A percentile compares a stretch with the other conserved stretches of the same genome.
Evolutionary conservation across 2,329 filamentous ascomycete genomes (phyloP).

Genomic region (Apiospora kogelbergensis): DNA sequence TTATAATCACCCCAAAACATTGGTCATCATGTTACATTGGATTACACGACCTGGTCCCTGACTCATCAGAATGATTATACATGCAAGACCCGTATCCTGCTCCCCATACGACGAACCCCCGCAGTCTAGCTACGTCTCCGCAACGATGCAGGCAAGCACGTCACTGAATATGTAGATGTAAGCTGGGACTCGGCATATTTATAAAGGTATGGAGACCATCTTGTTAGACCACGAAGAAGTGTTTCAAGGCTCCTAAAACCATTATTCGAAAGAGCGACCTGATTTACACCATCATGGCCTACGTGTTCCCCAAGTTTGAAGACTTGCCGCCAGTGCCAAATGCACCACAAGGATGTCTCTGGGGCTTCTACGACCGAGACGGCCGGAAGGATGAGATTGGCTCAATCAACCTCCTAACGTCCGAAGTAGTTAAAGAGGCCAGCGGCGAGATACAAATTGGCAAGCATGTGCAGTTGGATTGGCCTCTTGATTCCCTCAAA

Average conservation of each 20-base stretch:
- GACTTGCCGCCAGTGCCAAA: background rate
- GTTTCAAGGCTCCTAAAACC: background rate
- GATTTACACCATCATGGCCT: background rate
- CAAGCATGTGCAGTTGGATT: background rate
- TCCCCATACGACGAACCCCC: background rate
- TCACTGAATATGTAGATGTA: background rate
- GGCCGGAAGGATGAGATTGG: background rate
- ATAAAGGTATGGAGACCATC: background rate
- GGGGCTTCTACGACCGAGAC: background rate
- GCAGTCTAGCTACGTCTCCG: background rate
- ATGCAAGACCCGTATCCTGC: background rate
- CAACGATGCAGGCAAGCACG: background rate
- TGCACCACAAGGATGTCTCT: background rate
- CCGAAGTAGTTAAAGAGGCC: background rate
- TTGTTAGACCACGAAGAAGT: background rate
- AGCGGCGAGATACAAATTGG: background rate
- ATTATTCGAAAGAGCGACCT: background rate
- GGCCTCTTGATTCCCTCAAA: background rate
- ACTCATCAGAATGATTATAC: background rate
- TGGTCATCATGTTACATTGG: background rate
- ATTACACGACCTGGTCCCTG: background rate
- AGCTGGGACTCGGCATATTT: background rate
- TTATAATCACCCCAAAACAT: background rate
- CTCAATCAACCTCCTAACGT: background rate
- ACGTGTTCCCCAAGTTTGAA: background rate